Percentiles rank a stretch among this genome's conserved stretches.
Evolutionary conservation across 345 rosid genomes (phyloP).

Genomic region (Firmiana major): DNA sequence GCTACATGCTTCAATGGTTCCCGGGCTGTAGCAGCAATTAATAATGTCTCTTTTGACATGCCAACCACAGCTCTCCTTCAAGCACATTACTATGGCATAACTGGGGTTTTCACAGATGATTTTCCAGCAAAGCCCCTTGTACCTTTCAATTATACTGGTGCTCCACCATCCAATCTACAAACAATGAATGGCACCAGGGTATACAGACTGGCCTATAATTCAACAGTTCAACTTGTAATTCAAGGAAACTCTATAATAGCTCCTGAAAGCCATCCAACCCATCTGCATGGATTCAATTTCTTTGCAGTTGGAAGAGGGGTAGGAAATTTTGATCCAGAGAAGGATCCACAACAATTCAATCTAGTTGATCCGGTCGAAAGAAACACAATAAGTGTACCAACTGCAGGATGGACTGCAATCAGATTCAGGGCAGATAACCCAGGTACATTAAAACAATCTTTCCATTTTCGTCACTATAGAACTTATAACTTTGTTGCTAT

Average conservation of each 20-base stretch:
- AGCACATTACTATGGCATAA: slow-evolving; percentile 57
- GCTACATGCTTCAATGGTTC: slow-evolving; percentile 52
- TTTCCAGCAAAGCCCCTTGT: slow-evolving; percentile 53
- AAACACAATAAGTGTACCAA: slow-evolving; percentile 65
- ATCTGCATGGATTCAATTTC: slow-evolving; percentile 75
- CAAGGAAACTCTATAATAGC: slow-evolving; percentile 68
- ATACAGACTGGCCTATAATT: slow-evolving; percentile 51
- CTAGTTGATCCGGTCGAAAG: slow-evolving; percentile 81
- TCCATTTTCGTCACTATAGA: too few relatives aligned
- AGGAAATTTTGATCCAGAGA: slow-evolving; percentile 57
- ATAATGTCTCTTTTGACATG: slow-evolving; percentile 59
- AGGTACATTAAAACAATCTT: slow-evolving; percentile 34
- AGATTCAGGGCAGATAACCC: slow-evolving; percentile 80
- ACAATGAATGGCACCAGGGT: slow-evolving; percentile 60
- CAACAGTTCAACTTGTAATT: slow-evolving; percentile 61
- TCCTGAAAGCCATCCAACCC: slow-evolving; percentile 75
- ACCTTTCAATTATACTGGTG: slow-evolving; percentile 55
- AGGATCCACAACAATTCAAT: slow-evolving; percentile 59
- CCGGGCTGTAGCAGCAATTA: slow-evolving; percentile 38
- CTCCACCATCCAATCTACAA: slow-evolving; percentile 33
- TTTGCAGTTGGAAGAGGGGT: slow-evolving; percentile 54
- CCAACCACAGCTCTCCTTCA: slow-evolving; percentile 56
- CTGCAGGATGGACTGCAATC: slow-evolving; percentile 79
- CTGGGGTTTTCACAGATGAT: slow-evolving; percentile 66
- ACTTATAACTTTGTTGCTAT: background rate